Base-by-base conservation (phyloP, 1,284 basidiomycete genomes). In the Boletus semigastroideus region DNA sequence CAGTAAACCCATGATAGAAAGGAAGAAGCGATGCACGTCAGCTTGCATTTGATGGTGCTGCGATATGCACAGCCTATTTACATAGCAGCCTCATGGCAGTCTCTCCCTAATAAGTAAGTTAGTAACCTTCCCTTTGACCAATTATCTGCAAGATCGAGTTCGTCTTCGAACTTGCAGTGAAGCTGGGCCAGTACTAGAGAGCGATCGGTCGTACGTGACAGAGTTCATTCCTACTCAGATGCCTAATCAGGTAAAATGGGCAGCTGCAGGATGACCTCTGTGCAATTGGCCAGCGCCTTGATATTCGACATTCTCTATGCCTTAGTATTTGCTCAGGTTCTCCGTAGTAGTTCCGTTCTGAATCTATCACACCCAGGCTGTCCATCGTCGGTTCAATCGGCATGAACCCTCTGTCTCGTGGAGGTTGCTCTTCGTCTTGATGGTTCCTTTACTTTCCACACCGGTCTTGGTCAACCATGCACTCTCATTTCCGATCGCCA, bases 371-470 rank as follows among this genome's bases (percentile, higher is more conserved):
- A 12, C 16, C 17, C 12, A 66, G 61, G 46, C 33, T 37, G 41
- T 48, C 13, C 64, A 62, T 30, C 47, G 34, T 22, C 30, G 41
- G 50, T 66, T 59, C 40, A 65, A 65, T 22, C 53, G 20, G 0
- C 36, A 58, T 20, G 61, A 62, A 31, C 61, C 64, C 7, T 28
- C 47, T n/a, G 5, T 49, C 13, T 63, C 62, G 9, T 52, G 57
- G 51, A 46, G 37, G n/a, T 41, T 66, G 38, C 38, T 60, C 12
- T 49, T 33, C n/a, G 17, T 51, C 37, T 30, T 58, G 30, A 31
- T 28, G n/a, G 34, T 54, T 34, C 63, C 63, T 33, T 46, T 62
- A 25, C 51, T 55, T 40, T 42, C 56, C 0, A 38, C 52, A 31
- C 52, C 42, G 42, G 14, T 52, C 19, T 38, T 65, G 48, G 22